A percentile compares a stretch with the other conserved stretches of the same genome.
Evolutionary conservation across 352 stramenopile species (phyloP).

Genomic region (Globisporangium cederbergense): DNA sequence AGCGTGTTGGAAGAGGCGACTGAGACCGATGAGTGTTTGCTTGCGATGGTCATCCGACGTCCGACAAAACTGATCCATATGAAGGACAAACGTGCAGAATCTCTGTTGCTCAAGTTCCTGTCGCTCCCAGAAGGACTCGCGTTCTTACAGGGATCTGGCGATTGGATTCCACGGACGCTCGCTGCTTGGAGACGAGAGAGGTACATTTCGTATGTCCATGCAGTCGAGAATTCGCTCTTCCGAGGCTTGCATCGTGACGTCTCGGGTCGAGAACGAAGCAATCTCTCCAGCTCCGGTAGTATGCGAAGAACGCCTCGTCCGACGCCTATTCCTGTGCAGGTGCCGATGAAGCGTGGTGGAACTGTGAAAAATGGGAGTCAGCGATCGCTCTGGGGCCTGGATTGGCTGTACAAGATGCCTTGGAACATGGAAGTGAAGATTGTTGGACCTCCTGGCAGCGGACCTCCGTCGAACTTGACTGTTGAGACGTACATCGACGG

Average conservation of each 20-base stretch:
- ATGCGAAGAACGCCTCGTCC: constrained; percentile 52
- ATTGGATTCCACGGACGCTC: constrained; percentile 83
- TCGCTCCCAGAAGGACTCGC: constrained; percentile 73
- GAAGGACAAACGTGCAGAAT: constrained; percentile 77
- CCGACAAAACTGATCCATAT: constrained; percentile 76
- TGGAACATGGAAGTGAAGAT: constrained; percentile 93
- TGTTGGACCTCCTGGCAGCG: constrained; percentile 77
- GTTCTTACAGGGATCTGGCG: constrained; percentile 74
- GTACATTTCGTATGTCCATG: constrained; percentile 83
- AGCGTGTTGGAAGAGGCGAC: constrained; percentile 86
- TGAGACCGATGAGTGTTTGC: constrained; percentile 76
- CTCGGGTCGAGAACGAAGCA: constrained; percentile 55
- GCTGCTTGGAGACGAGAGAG: constrained; percentile 77
- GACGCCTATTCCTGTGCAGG: constrained; percentile 81
- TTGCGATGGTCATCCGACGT: constrained; percentile 83
- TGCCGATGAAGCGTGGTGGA: constrained; percentile 76
- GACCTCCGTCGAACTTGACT: constrained; percentile 80
- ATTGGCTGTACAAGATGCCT: constrained; percentile 89
- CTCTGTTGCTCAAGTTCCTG: constrained; percentile 79
- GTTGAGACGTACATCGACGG: constrained; percentile 88
- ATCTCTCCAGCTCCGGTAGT: constrained; percentile 23
- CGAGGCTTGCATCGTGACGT: constrained; percentile 80
- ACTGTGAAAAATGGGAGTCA: constrained; percentile 62
- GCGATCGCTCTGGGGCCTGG: constrained; percentile 73
- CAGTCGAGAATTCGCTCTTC: constrained; percentile 79